These are phyloP conservation scores for Saturnispora ahearnii DNA, from an alignment of 805 yeast species.

Conservation along the genomic window DNA sequence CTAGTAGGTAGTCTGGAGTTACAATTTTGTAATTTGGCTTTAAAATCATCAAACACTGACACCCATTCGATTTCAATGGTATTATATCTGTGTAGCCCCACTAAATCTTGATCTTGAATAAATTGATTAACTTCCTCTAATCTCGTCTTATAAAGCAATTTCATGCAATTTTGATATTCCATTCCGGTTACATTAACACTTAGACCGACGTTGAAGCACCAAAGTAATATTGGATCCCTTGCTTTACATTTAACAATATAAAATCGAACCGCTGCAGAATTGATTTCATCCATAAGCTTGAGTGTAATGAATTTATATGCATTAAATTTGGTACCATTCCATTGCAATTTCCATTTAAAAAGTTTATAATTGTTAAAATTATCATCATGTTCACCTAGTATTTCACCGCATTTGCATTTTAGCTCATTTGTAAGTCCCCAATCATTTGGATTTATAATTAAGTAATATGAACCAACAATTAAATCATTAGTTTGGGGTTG, in stretches of 20 bases:
- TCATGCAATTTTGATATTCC: slow-evolving; percentile 28
- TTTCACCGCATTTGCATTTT: slow-evolving; percentile 32
- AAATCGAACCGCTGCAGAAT: slow-evolving; percentile 33
- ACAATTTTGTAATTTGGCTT: slow-evolving; percentile 18
- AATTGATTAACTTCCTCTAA: slow-evolving; percentile 1
- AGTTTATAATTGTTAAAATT: slow-evolving; percentile 29
- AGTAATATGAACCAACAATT: slow-evolving; percentile 50
- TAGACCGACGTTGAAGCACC: slow-evolving; percentile 45
- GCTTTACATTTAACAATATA: slow-evolving; percentile 21
- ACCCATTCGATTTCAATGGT: slow-evolving; percentile 30
- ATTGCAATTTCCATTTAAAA: slow-evolving; percentile 48
- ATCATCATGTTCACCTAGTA: slow-evolving; percentile 35
- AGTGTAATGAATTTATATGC: slow-evolving; percentile 32
- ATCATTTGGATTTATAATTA: slow-evolving; percentile 30
- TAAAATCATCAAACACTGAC: slow-evolving; percentile 26
- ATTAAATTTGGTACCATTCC: slow-evolving; percentile 28
- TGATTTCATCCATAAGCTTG: slow-evolving; percentile 34
- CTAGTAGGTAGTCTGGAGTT: slow-evolving; percentile 30
- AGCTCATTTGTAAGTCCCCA: slow-evolving; percentile 15
- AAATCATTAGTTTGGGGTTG: slow-evolving; percentile 36
- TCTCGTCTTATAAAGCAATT: slow-evolving; percentile 32
- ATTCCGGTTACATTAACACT: slow-evolving; percentile 4
- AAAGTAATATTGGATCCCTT: slow-evolving; percentile 23
- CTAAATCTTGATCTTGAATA: slow-evolving; percentile 17
- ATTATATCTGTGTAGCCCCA: slow-evolving; percentile 12